Conservation (phyloP, 768 basidiomycete species). For the Boletus coccyginus region DNA sequence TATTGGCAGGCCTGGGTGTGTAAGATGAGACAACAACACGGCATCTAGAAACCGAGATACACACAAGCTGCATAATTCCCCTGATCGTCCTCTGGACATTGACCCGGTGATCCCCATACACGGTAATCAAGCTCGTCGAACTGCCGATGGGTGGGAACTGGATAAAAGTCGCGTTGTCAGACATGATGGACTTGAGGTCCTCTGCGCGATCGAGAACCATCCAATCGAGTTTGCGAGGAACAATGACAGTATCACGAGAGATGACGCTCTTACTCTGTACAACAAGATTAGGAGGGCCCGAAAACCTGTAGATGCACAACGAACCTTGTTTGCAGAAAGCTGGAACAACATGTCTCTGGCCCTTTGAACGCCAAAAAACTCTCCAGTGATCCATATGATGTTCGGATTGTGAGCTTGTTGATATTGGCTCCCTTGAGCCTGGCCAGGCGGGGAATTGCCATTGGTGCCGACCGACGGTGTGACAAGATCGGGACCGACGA, state of each 20-base stretch:
- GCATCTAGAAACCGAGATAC: conserved; percentile 31
- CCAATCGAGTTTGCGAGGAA: conserved; percentile 98
- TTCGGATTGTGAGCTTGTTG: conserved; percentile 57
- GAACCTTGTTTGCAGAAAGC: conserved; percentile 80
- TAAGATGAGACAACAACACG: conserved; percentile 21
- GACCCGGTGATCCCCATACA: conserved; percentile 91
- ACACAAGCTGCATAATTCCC: conserved; percentile 90
- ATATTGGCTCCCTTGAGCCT: conserved; percentile 20
- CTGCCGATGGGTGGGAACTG: conserved; percentile 92
- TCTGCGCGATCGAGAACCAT: conserved; percentile 96
- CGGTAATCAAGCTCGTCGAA: conserved; percentile 88
- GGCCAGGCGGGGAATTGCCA: conserved; percentile 32
- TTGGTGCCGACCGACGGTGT: conserved; percentile 36
- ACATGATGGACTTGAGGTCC: conserved; percentile 89
- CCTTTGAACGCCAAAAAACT: conserved; percentile 93
- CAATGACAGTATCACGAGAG: conserved; percentile 88
- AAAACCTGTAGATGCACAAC: neutral
- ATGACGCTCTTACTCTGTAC: conserved; percentile 82
- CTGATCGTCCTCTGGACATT: conserved; percentile 93
- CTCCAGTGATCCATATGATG: conserved; percentile 94
- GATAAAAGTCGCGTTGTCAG: conserved; percentile 94
- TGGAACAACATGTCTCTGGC: conserved; percentile 95
- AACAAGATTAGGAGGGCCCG: neutral
- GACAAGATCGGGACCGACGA: conserved; percentile 66
- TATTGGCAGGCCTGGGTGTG: conserved; percentile 79